Base-by-base conservation (phyloP, 2,329 filamentous ascomycete genomes). In the Calonectria leucothoes region DNA sequence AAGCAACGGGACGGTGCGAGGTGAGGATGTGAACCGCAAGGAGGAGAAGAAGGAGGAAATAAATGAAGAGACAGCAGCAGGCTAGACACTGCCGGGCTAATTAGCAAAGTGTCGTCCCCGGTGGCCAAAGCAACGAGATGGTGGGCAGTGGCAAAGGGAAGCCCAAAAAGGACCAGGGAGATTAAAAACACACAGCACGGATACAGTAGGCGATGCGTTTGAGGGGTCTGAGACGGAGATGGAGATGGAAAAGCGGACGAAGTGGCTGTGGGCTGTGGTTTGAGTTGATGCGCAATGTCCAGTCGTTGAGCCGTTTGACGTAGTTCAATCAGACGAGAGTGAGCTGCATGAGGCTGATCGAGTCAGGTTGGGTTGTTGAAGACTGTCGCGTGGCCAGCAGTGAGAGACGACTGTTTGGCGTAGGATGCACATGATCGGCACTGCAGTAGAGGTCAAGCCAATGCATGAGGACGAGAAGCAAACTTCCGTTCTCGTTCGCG, bases 291-390 rank as follows among this genome's bases (percentile, higher is more conserved):
- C 59, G 37, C 59, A 64, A 33, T 64, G 20, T 35, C 55, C 55
- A 64, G 59, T 64, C 39, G 59, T 64, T 64, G 59, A 23, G 59
- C 59, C 39, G 59, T 42, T 64, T 42, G 59, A 64, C 17, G 59
- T 17, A 64, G 37, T 64, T 64, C 55, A 61, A 39, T 39, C 55
- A 61, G 55, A 61, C 10, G 55, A 37, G 33, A 27, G 20, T 15
- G 55, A 42, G 59, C 39, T 64, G 59, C 59, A 64, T 64, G 59
- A 64, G 20, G 59, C 59, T 64, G 59, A 48, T 64, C 25, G 59
- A 33, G 59, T 48, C 49, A 52, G 49, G 23, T 20, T 20, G 37
- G 37, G 25, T 48, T 25, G 59, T 33, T 64, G 59, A 23, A 23
- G 14, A 29, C 23, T 63, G 59, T 64, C 59, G 59, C 59, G 37